Evolutionary conservation across 768 basidiomycete species (phyloP), one percentile per base, ranked within the genome.

Genomic region (Calocybe indica): DNA sequence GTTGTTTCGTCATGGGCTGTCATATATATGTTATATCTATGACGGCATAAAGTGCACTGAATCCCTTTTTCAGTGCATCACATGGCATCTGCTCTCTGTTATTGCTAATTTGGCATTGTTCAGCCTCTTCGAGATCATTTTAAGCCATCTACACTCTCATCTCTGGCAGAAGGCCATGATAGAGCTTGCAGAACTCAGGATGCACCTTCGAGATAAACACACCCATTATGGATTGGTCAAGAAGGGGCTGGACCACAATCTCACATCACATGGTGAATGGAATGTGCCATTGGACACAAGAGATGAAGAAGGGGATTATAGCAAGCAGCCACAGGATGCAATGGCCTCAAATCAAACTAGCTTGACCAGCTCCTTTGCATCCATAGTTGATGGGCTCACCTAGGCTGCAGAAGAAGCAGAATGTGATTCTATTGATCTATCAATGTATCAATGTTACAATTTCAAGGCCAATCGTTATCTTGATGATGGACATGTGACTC

Each of bases 181-280:
- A 1, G 48, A 58, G 30, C 47, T 64, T 33, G 55, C 59, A 1
- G 63, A 67, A 40, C 51, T 62, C n/a, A 54, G 56, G 37, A 52
- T 67, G 45, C 59, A 63, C 36, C 28, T 66, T 22, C 40, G 58
- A 15, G 57, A 66, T 49, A 58, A 60, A 41, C 55, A 63, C 45
- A 33, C 36, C 12, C 10, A 43, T 6, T 22, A 8, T 28, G 42
- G 42, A 6, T n/a, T 5, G 4, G n/a, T 43, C 12, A 48, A 48
- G n/a, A 11, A 33, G 12, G 13, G 37, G 4, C 34, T 48, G 32
- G 37, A 48, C 13, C 40, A 35, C 6, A 48, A 48, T 15, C 34
- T 48, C 14, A 43, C 47, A 11, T 41, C 40, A 36, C 40, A 48
- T 6, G n/a, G n/a, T n/a, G n/a, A n/a, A n/a, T n/a, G n/a, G n/a